Evolutionary conservation across 495 filamentous ascomycete genomes (phyloP).

Genomic region (Recurvomyces mirabilis): DNA sequence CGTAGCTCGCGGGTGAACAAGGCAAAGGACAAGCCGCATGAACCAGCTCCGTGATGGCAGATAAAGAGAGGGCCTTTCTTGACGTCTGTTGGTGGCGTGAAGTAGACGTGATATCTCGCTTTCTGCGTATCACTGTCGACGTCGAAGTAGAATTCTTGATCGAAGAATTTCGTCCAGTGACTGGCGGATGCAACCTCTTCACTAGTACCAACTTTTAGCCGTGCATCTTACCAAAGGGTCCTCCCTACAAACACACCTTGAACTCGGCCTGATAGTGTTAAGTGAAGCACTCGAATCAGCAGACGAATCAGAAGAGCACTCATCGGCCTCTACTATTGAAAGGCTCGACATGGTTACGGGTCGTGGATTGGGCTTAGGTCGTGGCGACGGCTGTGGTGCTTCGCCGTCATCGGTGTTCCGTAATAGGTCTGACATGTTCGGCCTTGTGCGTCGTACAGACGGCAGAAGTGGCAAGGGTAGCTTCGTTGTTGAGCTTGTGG

Average conservation of each 20-base stretch:
- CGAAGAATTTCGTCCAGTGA: constrained; percentile 84
- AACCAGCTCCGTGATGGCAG: constrained; percentile 82
- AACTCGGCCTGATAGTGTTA: constrained; percentile 74
- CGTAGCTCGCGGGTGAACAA: constrained; percentile 65
- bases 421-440: constrained; percentile 20
- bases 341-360: no score
- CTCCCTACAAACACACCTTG: constrained; percentile 26
- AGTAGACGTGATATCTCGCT: constrained; percentile 75
- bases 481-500: no score
- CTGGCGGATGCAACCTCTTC: constrained; percentile 42
- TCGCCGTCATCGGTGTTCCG: constrained; percentile 6
- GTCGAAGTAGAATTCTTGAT: constrained; percentile 66
- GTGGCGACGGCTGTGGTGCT: constrained; percentile 1
- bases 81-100: constrained; percentile 50
- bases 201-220: constrained; percentile 18
- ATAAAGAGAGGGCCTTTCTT: constrained; percentile 67
- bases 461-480: no score
- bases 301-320: constrained; percentile 61
- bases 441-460: no score
- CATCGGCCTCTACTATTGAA: constrained; percentile 39
- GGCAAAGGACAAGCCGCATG: constrained; percentile 79
- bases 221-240: background rate
- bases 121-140: constrained; percentile 27
- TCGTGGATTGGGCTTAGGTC: constrained; percentile 13
- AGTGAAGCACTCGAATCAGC: constrained; percentile 73